phyloP scores from a whole-genome alignment of 139 green algal species.

The Trebouxia sp. region DNA sequence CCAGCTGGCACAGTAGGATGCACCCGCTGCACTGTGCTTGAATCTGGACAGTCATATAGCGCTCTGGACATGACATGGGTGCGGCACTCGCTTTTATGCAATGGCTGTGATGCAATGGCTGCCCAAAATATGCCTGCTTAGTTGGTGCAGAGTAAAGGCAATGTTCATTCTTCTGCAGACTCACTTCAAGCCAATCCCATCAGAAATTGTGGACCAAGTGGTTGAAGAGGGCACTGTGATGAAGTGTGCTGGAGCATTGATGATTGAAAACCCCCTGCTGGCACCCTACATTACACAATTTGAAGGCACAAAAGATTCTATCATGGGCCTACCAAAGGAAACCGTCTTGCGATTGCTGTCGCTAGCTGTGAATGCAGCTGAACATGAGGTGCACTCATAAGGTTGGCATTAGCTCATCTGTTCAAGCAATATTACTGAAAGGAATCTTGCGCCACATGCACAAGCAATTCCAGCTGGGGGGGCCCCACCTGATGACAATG shows the following conservation, averaged over 20 bases:
- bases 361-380: background rate
- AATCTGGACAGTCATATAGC: slow-evolving; percentile 35
- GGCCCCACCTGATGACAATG: too few relatives aligned
- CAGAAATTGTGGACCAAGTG: slow-evolving; percentile 60
- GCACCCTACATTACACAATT: slow-evolving; percentile 55
- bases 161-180: slow-evolving; percentile 38
- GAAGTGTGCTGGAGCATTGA: slow-evolving; percentile 72
- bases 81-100: too few relatives aligned
- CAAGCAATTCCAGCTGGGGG: too few relatives aligned
- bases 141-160: too few relatives aligned
- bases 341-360: background rate
- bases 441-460: too few relatives aligned
- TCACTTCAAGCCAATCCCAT: slow-evolving; percentile 64
- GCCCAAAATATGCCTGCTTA: background rate
- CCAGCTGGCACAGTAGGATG: slow-evolving; percentile 73
- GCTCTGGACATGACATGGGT: slow-evolving; percentile 36
- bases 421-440: too few relatives aligned
- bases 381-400: background rate
- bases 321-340: slow-evolving; percentile 67
- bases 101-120: background rate
- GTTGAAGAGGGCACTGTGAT: slow-evolving; percentile 70
- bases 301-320: slow-evolving; percentile 65
- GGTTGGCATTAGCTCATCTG: too few relatives aligned
- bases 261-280: slow-evolving; percentile 79
- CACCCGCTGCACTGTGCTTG: slow-evolving; percentile 66